These are phyloP conservation scores for Trichoderma koningii DNA, from an alignment of 2,329 filamentous ascomycete species.

Conservation along the genomic window DNA sequence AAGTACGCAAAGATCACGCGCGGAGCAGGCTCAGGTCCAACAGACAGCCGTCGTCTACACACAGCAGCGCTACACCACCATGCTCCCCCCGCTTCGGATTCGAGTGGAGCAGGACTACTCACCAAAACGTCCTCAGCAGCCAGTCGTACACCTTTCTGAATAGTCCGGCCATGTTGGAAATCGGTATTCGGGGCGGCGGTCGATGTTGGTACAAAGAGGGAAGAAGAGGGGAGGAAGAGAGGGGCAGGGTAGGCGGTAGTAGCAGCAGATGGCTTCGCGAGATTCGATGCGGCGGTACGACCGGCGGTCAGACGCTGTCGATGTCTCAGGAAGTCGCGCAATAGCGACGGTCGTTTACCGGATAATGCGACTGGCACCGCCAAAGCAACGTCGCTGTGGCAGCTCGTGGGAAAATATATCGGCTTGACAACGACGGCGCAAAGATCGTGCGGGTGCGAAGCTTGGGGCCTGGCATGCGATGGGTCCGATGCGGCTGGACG, in stretches of 20 bases:
- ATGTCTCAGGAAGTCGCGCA: slow-evolving; percentile 24
- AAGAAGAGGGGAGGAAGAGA: neutral
- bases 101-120: slow-evolving; percentile 41
- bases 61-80: slow-evolving; percentile 9
- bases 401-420: slow-evolving; percentile 17
- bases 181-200: slow-evolving; percentile 4
- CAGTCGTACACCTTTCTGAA: slow-evolving; percentile 97
- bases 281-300: slow-evolving; percentile 13
- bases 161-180: slow-evolving; percentile 74
- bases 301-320: slow-evolving; percentile 15
- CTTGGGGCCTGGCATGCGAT: slow-evolving; percentile 24
- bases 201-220: slow-evolving; percentile 13
- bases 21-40: neutral
- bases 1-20: slow-evolving; percentile 23
- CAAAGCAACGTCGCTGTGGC: neutral
- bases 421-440: slow-evolving; percentile 16
- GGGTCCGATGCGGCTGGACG: slow-evolving; percentile 14
- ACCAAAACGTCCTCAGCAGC: slow-evolving; percentile 98
- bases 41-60: neutral
- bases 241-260: slow-evolving; percentile 2
- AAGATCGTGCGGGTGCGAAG: slow-evolving; percentile 21
- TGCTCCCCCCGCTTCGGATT: slow-evolving; percentile 8
- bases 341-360: neutral
- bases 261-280: slow-evolving; percentile 13
- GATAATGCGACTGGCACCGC: neutral